Evolutionary conservation across 2,329 filamentous ascomycete genomes (phyloP).

Genomic region (Pseudocercospora musae): DNA sequence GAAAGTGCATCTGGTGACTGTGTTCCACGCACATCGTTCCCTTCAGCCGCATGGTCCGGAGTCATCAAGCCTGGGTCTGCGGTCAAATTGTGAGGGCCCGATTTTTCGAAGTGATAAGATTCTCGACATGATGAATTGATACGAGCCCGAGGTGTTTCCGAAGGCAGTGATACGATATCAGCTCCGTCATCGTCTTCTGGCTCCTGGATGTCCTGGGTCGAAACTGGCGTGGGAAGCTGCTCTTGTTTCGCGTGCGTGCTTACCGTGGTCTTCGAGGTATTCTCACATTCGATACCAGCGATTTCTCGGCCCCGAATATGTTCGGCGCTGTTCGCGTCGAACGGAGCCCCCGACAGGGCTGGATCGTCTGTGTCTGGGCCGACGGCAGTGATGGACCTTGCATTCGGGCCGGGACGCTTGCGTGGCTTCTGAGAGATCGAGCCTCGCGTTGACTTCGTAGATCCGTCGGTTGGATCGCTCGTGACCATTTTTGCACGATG

Average conservation of each 20-base stretch:
- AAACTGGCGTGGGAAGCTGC: not conserved
- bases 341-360: not conserved
- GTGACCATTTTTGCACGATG: not conserved
- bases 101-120: not conserved
- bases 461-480: not conserved
- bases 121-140: not conserved
- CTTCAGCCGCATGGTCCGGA: not conserved
- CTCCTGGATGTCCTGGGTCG: not conserved
- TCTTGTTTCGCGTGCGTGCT: not conserved
- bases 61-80: not conserved
- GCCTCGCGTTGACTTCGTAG: not conserved
- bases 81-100: not conserved
- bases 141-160: not conserved
- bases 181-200: not conserved
- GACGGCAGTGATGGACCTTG: not conserved
- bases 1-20: not conserved
- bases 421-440: not conserved
- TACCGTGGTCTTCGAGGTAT: not conserved
- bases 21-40: not conserved
- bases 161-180: not conserved
- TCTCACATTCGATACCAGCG: not conserved
- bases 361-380: not conserved
- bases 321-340: not conserved
- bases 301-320: not conserved
- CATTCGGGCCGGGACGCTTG: not conserved